Evolutionary conservation across 1,284 basidiomycete species (phyloP).

Genomic region (Anthracocystis panici-leucophaei): DNA sequence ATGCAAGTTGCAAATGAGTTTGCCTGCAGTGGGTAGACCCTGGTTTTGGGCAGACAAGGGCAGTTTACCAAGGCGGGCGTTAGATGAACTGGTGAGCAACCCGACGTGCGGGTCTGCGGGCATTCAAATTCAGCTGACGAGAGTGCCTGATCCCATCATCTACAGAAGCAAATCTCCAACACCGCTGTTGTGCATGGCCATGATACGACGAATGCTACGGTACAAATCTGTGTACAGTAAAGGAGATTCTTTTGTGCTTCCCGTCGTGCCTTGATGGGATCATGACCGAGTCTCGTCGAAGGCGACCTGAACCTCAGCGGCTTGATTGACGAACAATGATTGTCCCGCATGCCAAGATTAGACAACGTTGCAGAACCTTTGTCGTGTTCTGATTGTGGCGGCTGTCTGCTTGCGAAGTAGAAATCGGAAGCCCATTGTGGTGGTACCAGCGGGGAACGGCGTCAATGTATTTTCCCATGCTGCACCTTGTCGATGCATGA

Average conservation of each 20-base stretch:
- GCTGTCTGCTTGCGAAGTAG: too few relatives aligned
- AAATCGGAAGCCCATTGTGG: too few relatives aligned
- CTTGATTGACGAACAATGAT: too few relatives aligned
- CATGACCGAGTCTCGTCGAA: too few relatives aligned
- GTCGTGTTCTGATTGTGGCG: too few relatives aligned
- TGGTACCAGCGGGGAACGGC: too few relatives aligned
- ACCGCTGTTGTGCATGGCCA: neutral
- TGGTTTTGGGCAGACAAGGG: neutral
- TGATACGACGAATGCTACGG: neutral
- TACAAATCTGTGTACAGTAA: neutral
- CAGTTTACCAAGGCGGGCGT: slow-evolving; percentile 1
- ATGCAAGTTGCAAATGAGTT: neutral
- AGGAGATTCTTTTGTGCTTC: neutral
- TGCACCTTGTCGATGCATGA: too few relatives aligned
- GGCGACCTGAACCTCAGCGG: too few relatives aligned
- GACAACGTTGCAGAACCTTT: too few relatives aligned
- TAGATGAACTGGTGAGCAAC: neutral
- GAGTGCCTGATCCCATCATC: neutral
- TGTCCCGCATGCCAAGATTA: too few relatives aligned
- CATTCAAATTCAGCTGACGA: neutral
- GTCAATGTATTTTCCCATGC: too few relatives aligned
- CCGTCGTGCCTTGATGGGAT: neutral
- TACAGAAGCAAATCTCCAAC: neutral
- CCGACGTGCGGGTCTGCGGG: slow-evolving; percentile 5
- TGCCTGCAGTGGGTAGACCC: neutral